Conservation (phyloP, 257 asterid species). For the Ligustrum vulgare region DNA sequence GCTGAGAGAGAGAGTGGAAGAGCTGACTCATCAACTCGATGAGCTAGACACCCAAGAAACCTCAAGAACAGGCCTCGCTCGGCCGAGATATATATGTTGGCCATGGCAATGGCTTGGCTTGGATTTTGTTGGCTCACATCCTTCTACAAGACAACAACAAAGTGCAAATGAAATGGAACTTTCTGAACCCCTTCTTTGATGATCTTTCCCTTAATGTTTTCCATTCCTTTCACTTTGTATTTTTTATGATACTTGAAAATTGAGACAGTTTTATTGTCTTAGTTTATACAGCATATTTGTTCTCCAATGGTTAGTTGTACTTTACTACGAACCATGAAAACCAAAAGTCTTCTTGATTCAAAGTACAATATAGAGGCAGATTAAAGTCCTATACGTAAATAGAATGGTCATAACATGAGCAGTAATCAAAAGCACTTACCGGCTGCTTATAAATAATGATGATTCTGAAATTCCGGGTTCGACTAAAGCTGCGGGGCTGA, state of each 20-base stretch:
- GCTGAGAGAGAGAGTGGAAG: slow-evolving; percentile 91
- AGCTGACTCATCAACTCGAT: slow-evolving; percentile 83
- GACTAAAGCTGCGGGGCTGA: no score
- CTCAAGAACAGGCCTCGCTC: slow-evolving; percentile 48
- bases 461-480: no score
- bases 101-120: slow-evolving; percentile 99
- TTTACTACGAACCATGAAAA: not conserved
- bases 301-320: not conserved
- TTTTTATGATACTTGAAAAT: slow-evolving; percentile 15
- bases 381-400: no score
- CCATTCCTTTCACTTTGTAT: slow-evolving; percentile 12
- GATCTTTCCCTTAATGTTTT: slow-evolving; percentile 3
- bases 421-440: no score
- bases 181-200: slow-evolving; percentile 88
- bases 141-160: slow-evolving; percentile 43
- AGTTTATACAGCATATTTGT: not conserved
- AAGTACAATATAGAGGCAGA: not conserved
- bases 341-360: not conserved
- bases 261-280: not conserved
- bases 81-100: slow-evolving; percentile 89
- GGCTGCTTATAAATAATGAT: no score
- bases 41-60: slow-evolving; percentile 64
- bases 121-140: slow-evolving; percentile 63
- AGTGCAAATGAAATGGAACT: slow-evolving; percentile 94
- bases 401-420: no score